A percentile compares a stretch with the other conserved stretches of the same genome.
Evolutionary conservation across 371 early-diverging fungal genomes (phyloP).

Genomic region (Encephalitozoon intestinalis): DNA sequence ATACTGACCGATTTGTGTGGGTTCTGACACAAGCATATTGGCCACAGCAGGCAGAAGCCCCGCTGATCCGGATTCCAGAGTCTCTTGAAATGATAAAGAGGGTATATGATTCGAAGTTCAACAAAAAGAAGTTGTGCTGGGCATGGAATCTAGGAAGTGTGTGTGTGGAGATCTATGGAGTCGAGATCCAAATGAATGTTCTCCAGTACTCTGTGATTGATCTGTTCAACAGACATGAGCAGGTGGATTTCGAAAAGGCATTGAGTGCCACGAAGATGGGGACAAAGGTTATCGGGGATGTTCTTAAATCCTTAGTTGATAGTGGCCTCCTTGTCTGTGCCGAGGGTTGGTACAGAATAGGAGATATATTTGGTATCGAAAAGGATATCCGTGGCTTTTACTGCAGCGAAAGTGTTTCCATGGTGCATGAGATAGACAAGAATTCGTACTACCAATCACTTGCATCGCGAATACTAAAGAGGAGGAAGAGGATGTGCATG

Average conservation of each 20-base stretch:
- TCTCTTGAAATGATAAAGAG: background rate
- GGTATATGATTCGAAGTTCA: background rate
- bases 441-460: conserved; percentile 18
- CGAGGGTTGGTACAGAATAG: background rate
- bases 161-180: background rate
- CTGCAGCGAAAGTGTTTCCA: background rate
- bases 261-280: background rate
- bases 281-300: background rate
- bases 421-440: conserved; percentile 16
- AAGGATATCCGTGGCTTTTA: background rate
- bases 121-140: background rate
- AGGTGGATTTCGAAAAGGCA: background rate
- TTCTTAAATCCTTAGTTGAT: background rate
- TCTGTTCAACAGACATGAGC: background rate
- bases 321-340: background rate
- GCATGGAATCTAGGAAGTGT: conserved; percentile 17
- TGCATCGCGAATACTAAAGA: conserved; percentile 22
- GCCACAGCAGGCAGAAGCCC: background rate
- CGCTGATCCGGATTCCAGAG: background rate
- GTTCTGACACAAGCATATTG: conserved; percentile 24
- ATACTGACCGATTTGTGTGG: background rate
- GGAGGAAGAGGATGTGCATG: background rate
- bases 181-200: conserved; percentile 11
- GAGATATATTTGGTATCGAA: background rate
- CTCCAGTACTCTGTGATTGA: conserved; percentile 18